Conservation (phyloP, 805 yeast genomes). For the Nakazawaea populi region DNA sequence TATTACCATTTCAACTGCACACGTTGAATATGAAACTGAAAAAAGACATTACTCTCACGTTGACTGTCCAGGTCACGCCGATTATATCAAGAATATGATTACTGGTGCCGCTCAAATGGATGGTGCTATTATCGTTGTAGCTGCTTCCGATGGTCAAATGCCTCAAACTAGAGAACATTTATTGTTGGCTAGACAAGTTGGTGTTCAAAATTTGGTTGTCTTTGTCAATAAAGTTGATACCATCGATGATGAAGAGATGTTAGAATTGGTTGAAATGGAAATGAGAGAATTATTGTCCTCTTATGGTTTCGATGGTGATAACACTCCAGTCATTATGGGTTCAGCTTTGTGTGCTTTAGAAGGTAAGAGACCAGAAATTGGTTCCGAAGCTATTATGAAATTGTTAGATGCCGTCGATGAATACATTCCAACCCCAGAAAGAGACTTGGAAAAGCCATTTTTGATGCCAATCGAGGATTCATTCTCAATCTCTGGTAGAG, state of each 20-base stretch:
- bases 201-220: slow-evolving; percentile 96
- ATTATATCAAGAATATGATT: slow-evolving; percentile 97
- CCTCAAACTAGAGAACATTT: slow-evolving; percentile 99
- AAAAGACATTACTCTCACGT: slow-evolving; percentile 96
- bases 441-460: slow-evolving; percentile 96
- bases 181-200: slow-evolving; percentile 98
- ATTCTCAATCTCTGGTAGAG: slow-evolving; percentile 98
- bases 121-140: slow-evolving; percentile 98
- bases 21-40: slow-evolving; percentile 93
- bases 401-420: slow-evolving; percentile 90
- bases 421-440: slow-evolving; percentile 91
- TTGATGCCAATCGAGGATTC: slow-evolving; percentile 96
- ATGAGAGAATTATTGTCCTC: slow-evolving; percentile 92
- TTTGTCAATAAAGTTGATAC: slow-evolving; percentile 98
- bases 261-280: slow-evolving; percentile 99
- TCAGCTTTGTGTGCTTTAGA: slow-evolving; percentile 97
- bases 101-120: slow-evolving; percentile 99
- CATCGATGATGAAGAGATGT: slow-evolving; percentile 97
- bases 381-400: slow-evolving; percentile 75
- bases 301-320: slow-evolving; percentile 97
- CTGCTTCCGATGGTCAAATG: slow-evolving; percentile 99
- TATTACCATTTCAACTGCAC: slow-evolving; percentile 96
- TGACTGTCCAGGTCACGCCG: slow-evolving; percentile 99
- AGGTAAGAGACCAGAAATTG: slow-evolving; percentile 83
- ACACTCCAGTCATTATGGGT: slow-evolving; percentile 97